phyloP scores from a whole-genome alignment of 345 rosid genomes.

The Dovyalis caffra region DNA sequence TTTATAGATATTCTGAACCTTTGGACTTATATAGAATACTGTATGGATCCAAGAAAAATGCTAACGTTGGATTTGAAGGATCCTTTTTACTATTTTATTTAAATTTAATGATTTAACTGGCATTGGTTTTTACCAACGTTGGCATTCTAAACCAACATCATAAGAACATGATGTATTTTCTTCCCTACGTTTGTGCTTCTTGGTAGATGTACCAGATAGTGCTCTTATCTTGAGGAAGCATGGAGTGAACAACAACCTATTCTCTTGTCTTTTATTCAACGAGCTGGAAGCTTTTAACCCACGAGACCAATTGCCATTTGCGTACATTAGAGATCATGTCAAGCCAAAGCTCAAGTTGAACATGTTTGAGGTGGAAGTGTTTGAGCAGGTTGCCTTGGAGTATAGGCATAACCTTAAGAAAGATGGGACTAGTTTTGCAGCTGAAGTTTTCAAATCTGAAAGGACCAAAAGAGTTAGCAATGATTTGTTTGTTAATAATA shows the following conservation, averaged over 20 bases:
- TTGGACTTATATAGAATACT: too few species aligned
- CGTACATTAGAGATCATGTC: constrained; percentile 65
- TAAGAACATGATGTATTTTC: not conserved
- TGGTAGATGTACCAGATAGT: constrained; percentile 81
- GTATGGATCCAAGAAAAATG: too few species aligned
- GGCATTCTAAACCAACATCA: too few species aligned
- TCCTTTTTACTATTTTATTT: too few species aligned
- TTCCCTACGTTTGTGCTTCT: not conserved
- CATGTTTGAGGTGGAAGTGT: constrained; percentile 80
- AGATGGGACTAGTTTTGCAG: constrained; percentile 16
- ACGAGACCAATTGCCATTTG: constrained; percentile 78
- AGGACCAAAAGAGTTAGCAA: constrained; percentile 24
- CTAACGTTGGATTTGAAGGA: too few species aligned
- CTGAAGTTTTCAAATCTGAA: not conserved
- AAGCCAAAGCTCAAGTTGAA: constrained; percentile 56
- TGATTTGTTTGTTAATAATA: constrained; percentile 30
- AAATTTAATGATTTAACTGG: too few species aligned
- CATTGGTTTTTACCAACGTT: too few species aligned
- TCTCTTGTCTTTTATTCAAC: constrained; percentile 82
- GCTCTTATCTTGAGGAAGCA: constrained; percentile 70
- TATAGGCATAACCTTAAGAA: constrained; percentile 64
- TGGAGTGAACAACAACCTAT: constrained; percentile 53
- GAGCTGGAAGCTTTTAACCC: constrained; percentile 83
- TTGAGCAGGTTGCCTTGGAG: constrained; percentile 66
- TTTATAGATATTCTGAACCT: too few species aligned